A percentile compares a stretch with the other conserved stretches of the same genome.
These are phyloP conservation scores for Gliomastix tumulicola DNA, from an alignment of 2,329 filamentous ascomycete genomes.

Conservation along the genomic window DNA sequence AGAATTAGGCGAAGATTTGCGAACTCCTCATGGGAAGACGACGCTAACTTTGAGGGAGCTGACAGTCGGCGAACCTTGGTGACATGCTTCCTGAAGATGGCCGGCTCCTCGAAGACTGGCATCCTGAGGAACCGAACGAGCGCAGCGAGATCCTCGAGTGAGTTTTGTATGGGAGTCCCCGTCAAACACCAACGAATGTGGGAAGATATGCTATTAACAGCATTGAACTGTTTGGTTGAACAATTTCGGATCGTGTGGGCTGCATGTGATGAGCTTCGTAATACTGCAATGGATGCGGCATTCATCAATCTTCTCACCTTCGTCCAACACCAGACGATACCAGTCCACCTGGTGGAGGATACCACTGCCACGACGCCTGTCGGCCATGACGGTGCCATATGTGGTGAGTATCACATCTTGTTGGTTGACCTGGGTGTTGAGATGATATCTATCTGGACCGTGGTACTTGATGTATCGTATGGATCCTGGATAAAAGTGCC, in stretches of 20 bases:
- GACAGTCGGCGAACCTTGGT: no score
- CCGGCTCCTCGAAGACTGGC: conserved; percentile 1
- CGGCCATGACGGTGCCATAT: conserved; percentile 34
- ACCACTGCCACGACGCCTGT: conserved; percentile 13
- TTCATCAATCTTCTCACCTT: no score
- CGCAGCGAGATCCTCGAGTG: conserved; percentile 35
- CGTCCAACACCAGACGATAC: conserved; percentile 34
- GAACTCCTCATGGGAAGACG: no score
- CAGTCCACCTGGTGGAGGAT: conserved; percentile 25
- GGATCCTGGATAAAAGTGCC: no score
- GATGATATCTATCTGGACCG: no score
- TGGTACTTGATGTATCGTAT: no score
- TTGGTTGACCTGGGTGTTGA: no score
- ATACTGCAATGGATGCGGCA: no score
- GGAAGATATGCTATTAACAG: conserved; percentile 30
- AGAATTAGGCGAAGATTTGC: neutral
- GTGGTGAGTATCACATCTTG: conserved; percentile 38
- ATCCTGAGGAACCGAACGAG: conserved; percentile 8
- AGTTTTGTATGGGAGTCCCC: conserved; percentile 48
- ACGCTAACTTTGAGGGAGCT: no score
- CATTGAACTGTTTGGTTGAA: conserved; percentile 32
- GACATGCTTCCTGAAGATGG: conserved; percentile 3
- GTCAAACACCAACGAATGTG: conserved; percentile 43
- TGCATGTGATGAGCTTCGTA: no score
- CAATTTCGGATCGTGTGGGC: conserved; percentile 39